A percentile compares a stretch with the other conserved stretches of the same genome.
phyloP scores from a whole-genome alignment of 441 rosid species.

The Pelargonium cotyledonis region DNA sequence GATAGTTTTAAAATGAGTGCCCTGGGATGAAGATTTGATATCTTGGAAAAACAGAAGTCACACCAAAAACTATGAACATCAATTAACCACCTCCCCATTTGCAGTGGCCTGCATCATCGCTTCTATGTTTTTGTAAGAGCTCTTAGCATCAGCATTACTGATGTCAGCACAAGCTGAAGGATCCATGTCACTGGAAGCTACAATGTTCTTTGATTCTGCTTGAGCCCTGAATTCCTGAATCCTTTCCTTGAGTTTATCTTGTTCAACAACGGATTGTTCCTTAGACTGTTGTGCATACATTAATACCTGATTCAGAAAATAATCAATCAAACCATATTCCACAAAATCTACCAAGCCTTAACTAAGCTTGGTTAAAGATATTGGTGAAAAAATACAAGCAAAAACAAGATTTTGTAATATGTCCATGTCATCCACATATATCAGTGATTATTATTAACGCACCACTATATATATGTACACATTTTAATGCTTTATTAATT shows the following conservation, averaged over 20 bases:
- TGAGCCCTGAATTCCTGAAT: constrained; percentile 91
- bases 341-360: neutral
- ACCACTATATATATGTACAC: neutral
- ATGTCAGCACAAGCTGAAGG: constrained; percentile 36
- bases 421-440: too few species aligned
- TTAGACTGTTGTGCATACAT: constrained; percentile 87
- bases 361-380: neutral
- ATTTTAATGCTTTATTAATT: neutral
- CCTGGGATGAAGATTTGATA: neutral
- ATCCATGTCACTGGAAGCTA: constrained; percentile 39
- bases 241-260: constrained; percentile 75
- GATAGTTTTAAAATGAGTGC: constrained; percentile 7
- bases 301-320: constrained; percentile 44
- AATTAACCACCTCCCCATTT: constrained; percentile 59
- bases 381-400: neutral
- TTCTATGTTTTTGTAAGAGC: constrained; percentile 45
- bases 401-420: neutral
- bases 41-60: constrained; percentile 4
- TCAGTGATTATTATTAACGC: too few species aligned
- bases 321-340: neutral
- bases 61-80: constrained; percentile 11
- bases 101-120: constrained; percentile 45
- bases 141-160: constrained; percentile 36
- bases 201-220: constrained; percentile 57
- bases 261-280: constrained; percentile 66